A percentile compares a stretch with the other conserved stretches of the same genome.
These are phyloP conservation scores for Didymella pinodella DNA, from an alignment of 2,329 filamentous ascomycete species.

Conservation along the genomic window DNA sequence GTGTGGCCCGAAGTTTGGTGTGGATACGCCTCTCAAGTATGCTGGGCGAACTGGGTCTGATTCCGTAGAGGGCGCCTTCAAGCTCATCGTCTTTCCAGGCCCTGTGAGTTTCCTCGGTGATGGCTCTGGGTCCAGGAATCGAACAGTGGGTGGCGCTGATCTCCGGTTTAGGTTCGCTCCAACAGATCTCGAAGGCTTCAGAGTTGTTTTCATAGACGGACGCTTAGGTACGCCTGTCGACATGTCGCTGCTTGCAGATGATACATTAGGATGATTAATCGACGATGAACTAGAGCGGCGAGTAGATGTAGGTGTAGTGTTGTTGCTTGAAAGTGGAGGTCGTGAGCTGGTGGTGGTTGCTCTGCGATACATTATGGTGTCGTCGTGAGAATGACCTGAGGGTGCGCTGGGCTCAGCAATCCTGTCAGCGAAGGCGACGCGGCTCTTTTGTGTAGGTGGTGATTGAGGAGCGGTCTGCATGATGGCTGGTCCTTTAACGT, in stretches of 20 bases:
- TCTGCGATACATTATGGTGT: slow-evolving; percentile 12
- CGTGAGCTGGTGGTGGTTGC: slow-evolving; percentile 14
- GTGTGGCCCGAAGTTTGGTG: slow-evolving; percentile 17
- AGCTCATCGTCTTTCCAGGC: neutral
- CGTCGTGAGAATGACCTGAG: slow-evolving; percentile 9
- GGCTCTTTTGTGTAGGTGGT: slow-evolving; percentile 28
- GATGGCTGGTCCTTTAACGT: slow-evolving; percentile 25
- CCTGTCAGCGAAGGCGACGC: slow-evolving; percentile 12
- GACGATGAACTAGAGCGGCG: slow-evolving; percentile 25
- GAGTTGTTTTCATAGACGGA: slow-evolving; percentile 33
- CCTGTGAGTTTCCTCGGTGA: slow-evolving; percentile 16
- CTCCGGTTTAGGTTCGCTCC: slow-evolving; percentile 20
- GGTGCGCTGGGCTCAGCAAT: slow-evolving; percentile 13
- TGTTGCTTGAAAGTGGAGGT: slow-evolving; percentile 26
- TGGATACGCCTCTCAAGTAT: slow-evolving; percentile 19
- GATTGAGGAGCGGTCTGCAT: slow-evolving; percentile 31
- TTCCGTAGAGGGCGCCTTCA: neutral
- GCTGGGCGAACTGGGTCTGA: slow-evolving; percentile 5
- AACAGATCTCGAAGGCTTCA: slow-evolving; percentile 31
- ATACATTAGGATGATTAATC: slow-evolving; percentile 27
- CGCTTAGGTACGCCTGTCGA: slow-evolving; percentile 17
- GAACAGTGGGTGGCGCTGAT: slow-evolving; percentile 34
- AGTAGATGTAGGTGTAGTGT: slow-evolving; percentile 29
- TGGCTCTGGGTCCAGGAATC: slow-evolving; percentile 35
- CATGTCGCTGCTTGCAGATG: slow-evolving; percentile 24